These are phyloP conservation scores for Pleurotus tuoliensis DNA, from an alignment of 768 basidiomycete species.

Conservation along the genomic window DNA sequence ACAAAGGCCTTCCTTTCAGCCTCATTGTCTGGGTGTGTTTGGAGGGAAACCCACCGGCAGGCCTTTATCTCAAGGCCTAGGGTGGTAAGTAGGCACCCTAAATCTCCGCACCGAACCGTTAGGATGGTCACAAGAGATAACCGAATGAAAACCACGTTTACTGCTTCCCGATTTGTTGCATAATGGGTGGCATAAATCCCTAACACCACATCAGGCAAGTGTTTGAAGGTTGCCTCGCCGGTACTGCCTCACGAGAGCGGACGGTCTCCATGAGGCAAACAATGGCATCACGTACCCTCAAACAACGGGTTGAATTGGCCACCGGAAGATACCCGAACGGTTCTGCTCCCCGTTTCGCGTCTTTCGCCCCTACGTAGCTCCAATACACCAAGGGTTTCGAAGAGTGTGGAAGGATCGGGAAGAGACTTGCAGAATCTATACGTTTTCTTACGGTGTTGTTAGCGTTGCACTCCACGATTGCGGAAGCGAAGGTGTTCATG, in stretches of 20 bases:
- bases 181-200: background rate
- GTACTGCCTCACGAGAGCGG: background rate
- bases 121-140: background rate
- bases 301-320: background rate
- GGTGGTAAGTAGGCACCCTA: background rate
- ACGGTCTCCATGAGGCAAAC: background rate
- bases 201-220: background rate
- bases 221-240: background rate
- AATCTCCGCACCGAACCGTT: background rate
- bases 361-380: too few species aligned
- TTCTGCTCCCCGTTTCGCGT: background rate
- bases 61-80: constrained; percentile 6
- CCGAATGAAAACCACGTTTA: constrained; percentile 6
- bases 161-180: constrained; percentile 1
- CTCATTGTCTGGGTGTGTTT: constrained; percentile 6
- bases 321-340: too few species aligned
- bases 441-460: too few species aligned
- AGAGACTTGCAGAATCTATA: too few species aligned
- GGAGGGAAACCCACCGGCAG: background rate
- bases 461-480: too few species aligned
- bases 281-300: background rate
- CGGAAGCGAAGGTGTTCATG: too few species aligned
- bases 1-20: constrained; percentile 3
- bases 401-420: too few species aligned
- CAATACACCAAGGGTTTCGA: too few species aligned